Evolutionary conservation across 352 stramenopile species (phyloP).

Genomic region (Phytophthora citricola): DNA sequence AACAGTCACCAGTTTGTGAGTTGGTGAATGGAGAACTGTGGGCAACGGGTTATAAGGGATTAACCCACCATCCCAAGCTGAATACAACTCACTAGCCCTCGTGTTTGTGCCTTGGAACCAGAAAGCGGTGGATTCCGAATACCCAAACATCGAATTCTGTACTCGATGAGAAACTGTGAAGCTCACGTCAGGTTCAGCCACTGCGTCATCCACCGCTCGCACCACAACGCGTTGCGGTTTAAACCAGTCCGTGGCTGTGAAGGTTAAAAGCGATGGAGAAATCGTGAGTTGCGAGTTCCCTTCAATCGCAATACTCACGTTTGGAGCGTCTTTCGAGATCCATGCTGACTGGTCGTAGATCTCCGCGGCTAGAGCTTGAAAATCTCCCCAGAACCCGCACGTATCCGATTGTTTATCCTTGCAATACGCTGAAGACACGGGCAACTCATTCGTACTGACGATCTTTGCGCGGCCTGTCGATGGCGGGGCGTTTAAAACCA

Average conservation of each 20-base stretch:
- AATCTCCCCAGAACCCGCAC: slow-evolving; percentile 60
- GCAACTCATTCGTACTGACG: slow-evolving; percentile 1
- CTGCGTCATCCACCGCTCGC: slow-evolving; percentile 48
- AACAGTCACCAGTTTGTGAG: slow-evolving; percentile 58
- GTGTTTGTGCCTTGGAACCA: slow-evolving; percentile 53
- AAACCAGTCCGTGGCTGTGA: slow-evolving; percentile 70
- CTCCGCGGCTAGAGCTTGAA: slow-evolving; percentile 30
- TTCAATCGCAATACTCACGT: slow-evolving; percentile 69
- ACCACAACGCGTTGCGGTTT: slow-evolving; percentile 61
- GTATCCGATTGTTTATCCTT: slow-evolving; percentile 33
- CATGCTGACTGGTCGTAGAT: slow-evolving; percentile 44
- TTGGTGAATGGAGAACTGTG: slow-evolving; percentile 52
- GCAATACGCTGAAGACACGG: slow-evolving; percentile 40
- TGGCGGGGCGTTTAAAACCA: slow-evolving; percentile 75
- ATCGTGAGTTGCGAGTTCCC: slow-evolving; percentile 56
- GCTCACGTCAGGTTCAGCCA: slow-evolving; percentile 47
- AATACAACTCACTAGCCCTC: slow-evolving; percentile 26
- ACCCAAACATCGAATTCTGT: slow-evolving; percentile 54
- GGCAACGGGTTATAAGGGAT: slow-evolving; percentile 77
- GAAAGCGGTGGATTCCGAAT: slow-evolving; percentile 60
- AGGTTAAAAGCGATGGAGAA: slow-evolving; percentile 65
- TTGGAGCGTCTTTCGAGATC: slow-evolving; percentile 13
- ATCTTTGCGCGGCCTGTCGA: slow-evolving; percentile 24
- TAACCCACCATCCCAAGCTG: slow-evolving; percentile 26
- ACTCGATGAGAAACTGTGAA: slow-evolving; percentile 63